These are phyloP conservation scores for Monilinia aucupariae DNA, from an alignment of 2,329 filamentous ascomycete genomes.

Conservation along the genomic window DNA sequence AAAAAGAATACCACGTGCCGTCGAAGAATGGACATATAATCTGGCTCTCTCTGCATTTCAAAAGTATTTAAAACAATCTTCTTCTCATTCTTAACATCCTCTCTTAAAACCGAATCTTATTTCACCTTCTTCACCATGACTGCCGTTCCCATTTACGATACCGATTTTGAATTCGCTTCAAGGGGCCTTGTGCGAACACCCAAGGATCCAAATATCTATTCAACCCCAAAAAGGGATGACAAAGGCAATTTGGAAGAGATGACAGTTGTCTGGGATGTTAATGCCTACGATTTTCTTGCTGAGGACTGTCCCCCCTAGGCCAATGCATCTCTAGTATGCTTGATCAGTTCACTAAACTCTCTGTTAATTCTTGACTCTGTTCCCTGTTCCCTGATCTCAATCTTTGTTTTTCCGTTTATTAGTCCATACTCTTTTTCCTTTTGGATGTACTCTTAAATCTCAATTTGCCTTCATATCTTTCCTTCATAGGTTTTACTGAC, in stretches of 20 bases:
- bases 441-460: too few species aligned
- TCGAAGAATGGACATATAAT: not conserved
- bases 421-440: too few species aligned
- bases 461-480: too few species aligned
- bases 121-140: not conserved
- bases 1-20: too few species aligned
- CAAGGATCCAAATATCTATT: not conserved
- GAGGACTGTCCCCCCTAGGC: conserved; percentile 30
- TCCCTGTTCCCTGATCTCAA: too few species aligned
- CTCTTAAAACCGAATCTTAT: not conserved
- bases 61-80: not conserved
- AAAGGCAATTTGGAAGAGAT: not conserved
- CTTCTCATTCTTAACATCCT: not conserved
- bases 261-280: conserved; percentile 33
- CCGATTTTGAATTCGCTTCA: not conserved
- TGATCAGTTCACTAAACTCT: too few species aligned
- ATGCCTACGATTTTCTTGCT: conserved; percentile 35
- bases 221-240: not conserved
- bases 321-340: conserved; percentile 30
- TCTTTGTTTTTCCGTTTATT: too few species aligned
- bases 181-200: not conserved
- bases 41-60: not conserved
- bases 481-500: too few species aligned
- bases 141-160: not conserved
- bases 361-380: too few species aligned